A percentile compares a stretch with the other conserved stretches of the same genome.
These are phyloP conservation scores for Kodamaea sp. DNA, from an alignment of 1,139 yeast genomes.

Conservation along the genomic window DNA sequence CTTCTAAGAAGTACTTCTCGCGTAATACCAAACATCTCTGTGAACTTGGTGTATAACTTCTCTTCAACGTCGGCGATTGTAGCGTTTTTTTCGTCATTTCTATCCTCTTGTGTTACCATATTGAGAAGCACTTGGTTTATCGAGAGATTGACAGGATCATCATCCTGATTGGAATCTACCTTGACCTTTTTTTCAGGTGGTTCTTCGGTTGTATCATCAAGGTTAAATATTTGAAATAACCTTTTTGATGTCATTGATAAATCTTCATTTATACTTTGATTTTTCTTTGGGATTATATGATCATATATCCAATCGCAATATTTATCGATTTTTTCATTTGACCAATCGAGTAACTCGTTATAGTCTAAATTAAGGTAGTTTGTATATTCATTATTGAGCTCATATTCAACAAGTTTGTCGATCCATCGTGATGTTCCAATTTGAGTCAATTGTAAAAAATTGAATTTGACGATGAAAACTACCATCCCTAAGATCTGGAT, in stretches of 20 bases:
- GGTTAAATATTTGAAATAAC: slow-evolving; percentile 33
- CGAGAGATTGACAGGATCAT: slow-evolving; percentile 2
- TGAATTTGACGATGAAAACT: slow-evolving; percentile 16
- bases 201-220: slow-evolving; percentile 13
- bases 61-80: slow-evolving; percentile 1
- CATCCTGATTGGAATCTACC: slow-evolving; percentile 2
- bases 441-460: slow-evolving; percentile 11
- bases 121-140: background rate
- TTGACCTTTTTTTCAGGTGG: background rate
- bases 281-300: slow-evolving; percentile 26
- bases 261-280: slow-evolving; percentile 10
- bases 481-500: slow-evolving; percentile 23
- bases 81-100: background rate
- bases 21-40: slow-evolving; percentile 4
- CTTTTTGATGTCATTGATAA: slow-evolving; percentile 32
- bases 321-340: slow-evolving; percentile 31
- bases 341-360: slow-evolving; percentile 35
- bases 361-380: slow-evolving; percentile 17
- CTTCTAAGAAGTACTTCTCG: slow-evolving; percentile 4
- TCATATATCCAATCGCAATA: slow-evolving; percentile 43
- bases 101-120: background rate
- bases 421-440: slow-evolving; percentile 21
- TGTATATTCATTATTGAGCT: slow-evolving; percentile 19
- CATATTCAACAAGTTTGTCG: slow-evolving; percentile 17
- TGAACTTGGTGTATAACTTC: slow-evolving; percentile 2